Evolutionary conservation across 1,284 basidiomycete species (phyloP).

Genomic region (Mycena sp.): DNA sequence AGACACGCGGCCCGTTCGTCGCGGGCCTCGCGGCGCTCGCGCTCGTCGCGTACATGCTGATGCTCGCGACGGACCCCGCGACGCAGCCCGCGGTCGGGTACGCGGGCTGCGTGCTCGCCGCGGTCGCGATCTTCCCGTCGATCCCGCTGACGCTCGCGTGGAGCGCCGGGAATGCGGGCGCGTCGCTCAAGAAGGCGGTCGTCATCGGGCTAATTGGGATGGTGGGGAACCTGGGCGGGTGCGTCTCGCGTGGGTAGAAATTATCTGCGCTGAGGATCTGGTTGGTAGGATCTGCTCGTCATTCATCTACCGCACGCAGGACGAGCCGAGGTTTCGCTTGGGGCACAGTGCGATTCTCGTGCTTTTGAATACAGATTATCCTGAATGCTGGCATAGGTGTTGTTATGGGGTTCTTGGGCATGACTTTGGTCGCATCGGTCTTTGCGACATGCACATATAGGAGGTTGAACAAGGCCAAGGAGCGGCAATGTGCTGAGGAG

Average conservation of each 20-base stretch:
- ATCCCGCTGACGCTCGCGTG: conserved; percentile 16
- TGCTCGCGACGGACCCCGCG: conserved; percentile 11
- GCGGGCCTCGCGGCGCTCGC: conserved; percentile 1
- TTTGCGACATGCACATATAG: conserved; percentile 4
- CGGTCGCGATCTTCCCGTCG: conserved; percentile 3
- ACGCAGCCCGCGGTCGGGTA: conserved; percentile 14
- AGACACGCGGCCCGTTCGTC: conserved; percentile 10
- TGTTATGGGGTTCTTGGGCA: conserved; percentile 3
- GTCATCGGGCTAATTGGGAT: neutral
- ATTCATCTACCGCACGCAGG: conserved; percentile 23
- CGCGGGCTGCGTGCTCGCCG: conserved; percentile 5
- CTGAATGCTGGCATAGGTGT: conserved; percentile 1
- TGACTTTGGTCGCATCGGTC: neutral
- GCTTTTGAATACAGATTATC: neutral
- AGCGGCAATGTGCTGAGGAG: neutral
- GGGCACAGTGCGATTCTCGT: conserved; percentile 9
- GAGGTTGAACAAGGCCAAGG: conserved; percentile 3
- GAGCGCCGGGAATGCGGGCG: conserved; percentile 18
- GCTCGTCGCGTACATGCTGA: conserved; percentile 3
- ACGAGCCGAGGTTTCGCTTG: conserved; percentile 10
- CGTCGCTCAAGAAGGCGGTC: conserved; percentile 20
- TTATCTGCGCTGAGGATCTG: neutral
- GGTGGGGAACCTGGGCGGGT: conserved; percentile 16
- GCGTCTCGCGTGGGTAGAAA: neutral
- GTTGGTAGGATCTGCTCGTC: conserved; percentile 16